These are phyloP conservation scores for Lentinula edodes DNA, from an alignment of 768 basidiomycete species.

Conservation along the genomic window DNA sequence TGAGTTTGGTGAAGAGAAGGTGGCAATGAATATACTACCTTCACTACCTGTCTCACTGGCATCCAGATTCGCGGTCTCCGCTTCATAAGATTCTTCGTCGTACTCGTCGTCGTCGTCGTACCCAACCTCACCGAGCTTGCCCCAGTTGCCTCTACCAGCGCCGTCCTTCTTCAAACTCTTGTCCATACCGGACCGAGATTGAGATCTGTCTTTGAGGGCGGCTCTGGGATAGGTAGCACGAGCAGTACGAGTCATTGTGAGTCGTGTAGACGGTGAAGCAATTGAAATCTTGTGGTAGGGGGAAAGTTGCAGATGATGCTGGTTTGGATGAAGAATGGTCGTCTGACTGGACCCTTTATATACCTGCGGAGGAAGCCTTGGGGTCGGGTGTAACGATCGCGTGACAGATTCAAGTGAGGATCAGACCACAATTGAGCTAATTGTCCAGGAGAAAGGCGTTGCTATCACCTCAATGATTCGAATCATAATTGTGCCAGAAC, in stretches of 20 bases:
- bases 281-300: slow-evolving; percentile 1
- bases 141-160: slow-evolving; percentile 85
- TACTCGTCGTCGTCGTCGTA: slow-evolving; percentile 3
- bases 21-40: slow-evolving; percentile 4
- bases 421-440: background rate
- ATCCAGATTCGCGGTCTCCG: slow-evolving; percentile 23
- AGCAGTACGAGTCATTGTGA: slow-evolving; percentile 41
- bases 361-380: background rate
- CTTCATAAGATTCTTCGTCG: slow-evolving; percentile 51
- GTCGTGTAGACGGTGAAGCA: background rate
- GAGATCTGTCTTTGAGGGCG: slow-evolving; percentile 69
- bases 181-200: slow-evolving; percentile 73
- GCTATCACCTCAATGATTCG: background rate
- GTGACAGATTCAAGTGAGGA: background rate
- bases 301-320: background rate
- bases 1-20: background rate
- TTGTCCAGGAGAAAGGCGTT: background rate
- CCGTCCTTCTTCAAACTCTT: slow-evolving; percentile 72
- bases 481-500: background rate
- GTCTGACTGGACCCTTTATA: background rate
- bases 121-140: slow-evolving; percentile 49
- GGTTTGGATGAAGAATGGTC: background rate
- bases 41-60: slow-evolving; percentile 7
- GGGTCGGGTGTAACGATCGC: background rate
- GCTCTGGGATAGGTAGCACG: slow-evolving; percentile 70